phyloP scores from a whole-genome alignment of 129 eudicot species.

The Pulicaria dysenterica region DNA sequence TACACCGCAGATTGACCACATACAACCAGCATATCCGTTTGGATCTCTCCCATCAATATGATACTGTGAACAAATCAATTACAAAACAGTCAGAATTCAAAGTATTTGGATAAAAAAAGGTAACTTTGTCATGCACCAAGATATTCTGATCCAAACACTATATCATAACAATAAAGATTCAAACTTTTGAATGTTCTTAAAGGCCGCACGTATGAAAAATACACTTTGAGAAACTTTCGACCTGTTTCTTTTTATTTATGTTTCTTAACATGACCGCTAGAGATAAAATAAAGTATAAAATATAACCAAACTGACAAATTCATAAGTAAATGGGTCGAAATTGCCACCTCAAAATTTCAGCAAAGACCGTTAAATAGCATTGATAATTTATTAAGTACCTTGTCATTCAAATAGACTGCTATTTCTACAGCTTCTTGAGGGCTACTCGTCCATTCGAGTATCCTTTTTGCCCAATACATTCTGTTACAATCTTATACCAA shows the following conservation, averaged over 20 bases:
- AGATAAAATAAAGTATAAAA: background rate
- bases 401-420: conserved; percentile 81
- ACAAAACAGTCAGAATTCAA: background rate
- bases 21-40: conserved; percentile 92
- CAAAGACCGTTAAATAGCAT: background rate
- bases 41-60: conserved; percentile 97
- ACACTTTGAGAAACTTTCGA: background rate
- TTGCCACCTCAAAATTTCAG: conserved; percentile 6
- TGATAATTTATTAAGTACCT: conserved; percentile 45
- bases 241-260: background rate
- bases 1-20: conserved; percentile 99
- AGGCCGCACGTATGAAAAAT: background rate
- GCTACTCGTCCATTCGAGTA: conserved; percentile 94
- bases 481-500: conserved; percentile 38
- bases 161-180: background rate
- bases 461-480: conserved; percentile 99
- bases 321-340: background rate
- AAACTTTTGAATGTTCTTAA: background rate
- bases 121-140: background rate
- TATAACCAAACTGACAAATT: background rate
- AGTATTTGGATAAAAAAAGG: background rate
- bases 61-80: conserved; percentile 52
- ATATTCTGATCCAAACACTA: background rate
- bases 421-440: conserved; percentile 91
- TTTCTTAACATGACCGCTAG: background rate